Conservation (phyloP, 2,329 filamentous ascomycete genomes). For the Bimuria novae-zelandiae region DNA sequence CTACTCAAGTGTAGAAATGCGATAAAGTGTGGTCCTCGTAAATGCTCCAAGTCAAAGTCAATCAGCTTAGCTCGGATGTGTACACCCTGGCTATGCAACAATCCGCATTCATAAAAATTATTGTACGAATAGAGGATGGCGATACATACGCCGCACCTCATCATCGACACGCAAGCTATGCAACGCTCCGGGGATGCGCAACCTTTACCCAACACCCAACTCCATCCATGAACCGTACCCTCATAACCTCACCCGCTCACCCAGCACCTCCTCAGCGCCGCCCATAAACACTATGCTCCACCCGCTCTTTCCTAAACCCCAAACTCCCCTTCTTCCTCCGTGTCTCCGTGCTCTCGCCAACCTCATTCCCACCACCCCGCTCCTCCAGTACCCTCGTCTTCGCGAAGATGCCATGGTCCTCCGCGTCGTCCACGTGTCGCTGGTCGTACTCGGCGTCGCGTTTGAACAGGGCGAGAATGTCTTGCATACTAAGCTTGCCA, state of each 20-base stretch:
- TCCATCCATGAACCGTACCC: background rate
- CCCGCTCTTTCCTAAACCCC: constrained; percentile 25
- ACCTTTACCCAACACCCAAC: background rate
- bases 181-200: background rate
- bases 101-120: too few species aligned
- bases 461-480: constrained; percentile 89
- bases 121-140: too few species aligned
- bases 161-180: too few species aligned
- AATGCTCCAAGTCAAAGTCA: too few species aligned
- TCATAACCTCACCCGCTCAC: background rate
- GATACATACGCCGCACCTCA: too few species aligned
- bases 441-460: constrained; percentile 64
- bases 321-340: constrained; percentile 39
- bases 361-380: background rate
- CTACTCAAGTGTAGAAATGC: too few species aligned
- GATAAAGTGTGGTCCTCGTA: too few species aligned
- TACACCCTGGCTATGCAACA: too few species aligned
- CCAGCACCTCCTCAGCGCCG: constrained; percentile 35
- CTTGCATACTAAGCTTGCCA: constrained; percentile 86
- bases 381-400: constrained; percentile 36
- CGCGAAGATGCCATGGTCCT: constrained; percentile 41
- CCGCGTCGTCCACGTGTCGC: constrained; percentile 47
- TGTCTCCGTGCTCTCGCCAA: constrained; percentile 21
- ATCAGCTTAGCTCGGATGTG: too few species aligned
- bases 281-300: constrained; percentile 50